These are phyloP conservation scores for Arthrobotrys megalospora DNA, from an alignment of 2,329 filamentous ascomycete genomes.

Conservation along the genomic window DNA sequence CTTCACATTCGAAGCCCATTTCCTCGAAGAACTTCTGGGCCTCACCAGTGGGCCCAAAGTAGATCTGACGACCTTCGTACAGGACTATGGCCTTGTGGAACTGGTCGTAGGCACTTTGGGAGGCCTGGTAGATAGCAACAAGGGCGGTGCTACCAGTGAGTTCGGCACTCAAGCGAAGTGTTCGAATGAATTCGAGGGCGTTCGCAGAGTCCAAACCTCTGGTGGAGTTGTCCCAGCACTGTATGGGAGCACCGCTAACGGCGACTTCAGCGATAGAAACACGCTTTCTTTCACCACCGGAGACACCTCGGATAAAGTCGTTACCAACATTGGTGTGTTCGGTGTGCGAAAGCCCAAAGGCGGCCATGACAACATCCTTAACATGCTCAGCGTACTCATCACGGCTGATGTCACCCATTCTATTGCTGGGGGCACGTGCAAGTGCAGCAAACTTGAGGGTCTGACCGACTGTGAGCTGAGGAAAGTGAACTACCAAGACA, in stretches of 20 bases:
- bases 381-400: slow-evolving; percentile 75
- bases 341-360: slow-evolving; percentile 81
- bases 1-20: slow-evolving; percentile 78
- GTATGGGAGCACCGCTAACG: slow-evolving; percentile 72
- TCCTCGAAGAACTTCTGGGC: slow-evolving; percentile 78
- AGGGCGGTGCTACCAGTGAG: slow-evolving; percentile 75
- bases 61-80: slow-evolving; percentile 84
- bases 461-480: slow-evolving; percentile 81
- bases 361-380: slow-evolving; percentile 77
- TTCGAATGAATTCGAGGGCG: slow-evolving; percentile 80
- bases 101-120: slow-evolving; percentile 60
- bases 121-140: slow-evolving; percentile 80
- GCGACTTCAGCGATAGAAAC: slow-evolving; percentile 78
- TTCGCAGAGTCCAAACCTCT: slow-evolving; percentile 81
- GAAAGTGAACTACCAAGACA: slow-evolving; percentile 70
- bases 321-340: slow-evolving; percentile 82
- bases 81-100: slow-evolving; percentile 83
- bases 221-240: slow-evolving; percentile 85
- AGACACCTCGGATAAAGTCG: slow-evolving; percentile 80
- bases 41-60: slow-evolving; percentile 75
- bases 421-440: slow-evolving; percentile 77
- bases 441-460: slow-evolving; percentile 81
- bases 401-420: slow-evolving; percentile 76
- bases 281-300: slow-evolving; percentile 81
- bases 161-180: slow-evolving; percentile 77